Evolutionary conservation across 1,284 basidiomycete genomes (phyloP), one percentile per base, ranked within the genome.

Genomic region (Apiotrichum mycotoxinovorans): DNA sequence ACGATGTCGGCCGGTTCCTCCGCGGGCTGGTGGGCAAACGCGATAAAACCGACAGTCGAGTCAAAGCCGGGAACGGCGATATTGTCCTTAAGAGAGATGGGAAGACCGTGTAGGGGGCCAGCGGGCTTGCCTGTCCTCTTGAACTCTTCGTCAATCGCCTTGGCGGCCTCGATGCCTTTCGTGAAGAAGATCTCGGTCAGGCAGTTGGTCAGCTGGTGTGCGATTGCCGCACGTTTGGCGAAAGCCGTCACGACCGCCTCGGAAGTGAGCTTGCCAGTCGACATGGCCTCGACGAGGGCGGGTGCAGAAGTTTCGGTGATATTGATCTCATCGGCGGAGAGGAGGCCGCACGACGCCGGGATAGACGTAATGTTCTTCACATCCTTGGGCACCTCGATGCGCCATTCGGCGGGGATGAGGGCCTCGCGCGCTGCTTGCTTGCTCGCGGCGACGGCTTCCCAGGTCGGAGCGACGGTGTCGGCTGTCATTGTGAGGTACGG

Each of bases 161-260:
- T 56, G 0, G 79, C 79, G 12, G 69, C 59, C 23, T 55, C 70
- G 25, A 77, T 57, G 0, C 70, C 79, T 20, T 71, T 63, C 2
- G 74, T 70, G 55, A 79, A 73, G 54, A 75, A 70, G 49, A 79
- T 70, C 60, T 76, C 74, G 46, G 78, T 63, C 52, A 80, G 22
- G 66, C 76, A 75, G 71, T 78, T 60, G 61, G 75, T 66, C 15
- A 89, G 75, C 70, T 91, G 90, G 57, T 91, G 89, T 1, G 90
- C 89, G 51, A 91, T 76, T 45, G 88, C 80, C 0, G 89, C 87
- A 27, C 88, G 80, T 77, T 91, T 91, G 70, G 83, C 84, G 73
- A 87, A 91, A 0, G 89, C 75, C 4, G 54, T 34, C 4, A 59
- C 58, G 7, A 72, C 69, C 17, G 63, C 66, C 33, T 64, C 61